Evolutionary conservation across 345 rosid genomes (phyloP), one percentile per base, ranked within the genome.

Genomic region (Melaleuca quinquenervia): DNA sequence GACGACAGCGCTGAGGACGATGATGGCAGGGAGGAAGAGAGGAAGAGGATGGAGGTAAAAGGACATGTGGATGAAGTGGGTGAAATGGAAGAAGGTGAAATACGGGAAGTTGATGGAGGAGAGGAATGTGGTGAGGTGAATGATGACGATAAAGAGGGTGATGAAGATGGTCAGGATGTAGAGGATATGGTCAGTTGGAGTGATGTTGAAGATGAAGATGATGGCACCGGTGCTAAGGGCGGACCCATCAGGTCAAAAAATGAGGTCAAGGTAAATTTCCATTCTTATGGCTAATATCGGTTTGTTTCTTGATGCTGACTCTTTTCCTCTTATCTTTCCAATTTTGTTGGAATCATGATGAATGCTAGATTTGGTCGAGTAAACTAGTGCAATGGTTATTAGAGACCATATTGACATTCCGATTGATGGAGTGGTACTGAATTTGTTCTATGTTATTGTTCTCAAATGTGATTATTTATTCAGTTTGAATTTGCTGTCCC

Each of bases 201-300:
- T 82, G 95, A 89, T 87, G 87, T 86, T 86, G 96, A 89, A 83
- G 88, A 85, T 45, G 94, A 89, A 82, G 94, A 89, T 26, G 93
- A 91, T 8, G 94, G 83, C 36, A 88, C 74, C 83, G 89, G 75
- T 85, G 92, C 86, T 84, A 52, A 52, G n/a, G 90, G 52, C 64
- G 94, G 92, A 54, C 96, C 98, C 52, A 91, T 97, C 83, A 94
- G 86, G 90, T 97, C 99, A 44, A 95, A 95, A 92, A 95, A 97
- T 87, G 99, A 97, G 87, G 87, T 93, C 87, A 87, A 89, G 95
- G 99, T 96, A 94, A 82, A 1, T 55, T 24, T 55, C 82, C 83
- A 36, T 86, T 84, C 83, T 62, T 83, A 89, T 24, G 36, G 60
- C 83, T 83, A 60, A 85, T 24, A 51, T 75, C 48, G 8, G 41